Base-by-base conservation (phyloP, 2,329 filamentous ascomycete species). In the Fonsecaea nubica region DNA sequence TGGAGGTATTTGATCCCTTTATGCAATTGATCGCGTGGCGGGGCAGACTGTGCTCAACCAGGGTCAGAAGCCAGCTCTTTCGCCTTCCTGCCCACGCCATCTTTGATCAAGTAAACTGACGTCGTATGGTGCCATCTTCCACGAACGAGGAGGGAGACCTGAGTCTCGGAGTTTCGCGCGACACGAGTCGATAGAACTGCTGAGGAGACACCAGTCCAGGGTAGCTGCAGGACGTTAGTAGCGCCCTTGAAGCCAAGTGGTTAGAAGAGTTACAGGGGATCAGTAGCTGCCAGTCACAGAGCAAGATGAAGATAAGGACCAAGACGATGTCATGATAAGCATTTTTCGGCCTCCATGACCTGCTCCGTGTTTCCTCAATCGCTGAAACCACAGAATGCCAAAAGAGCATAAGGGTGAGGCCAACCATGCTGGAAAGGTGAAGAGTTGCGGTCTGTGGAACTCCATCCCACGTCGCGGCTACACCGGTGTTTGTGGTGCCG, bases 241-340 rank as follows among this genome's bases (percentile, higher is more conserved):
- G 13, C 48, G 35, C 1, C 25, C 15, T 53, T 53, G 42, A 53
- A 48, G 58, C 32, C 50, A 42, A 52, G 18, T 61, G 48, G 58
- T 38, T 40, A 32, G 45, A 38, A 33, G 5, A 15, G 3, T n/a
- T 5, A 42, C 40, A 40, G 40, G 40, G 15, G 13, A 30, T 18
- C 30, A 40, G 58, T 12, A 38, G 15, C 52, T 35, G 45, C 58
- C 33, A 53, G 5, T 61, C 42, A 32, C 42, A 21, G 48, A 40
- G 13, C 32, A 40, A n/a, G 45, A 53, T 40, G 32, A 2, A 38
- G 58, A 61, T 61, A 61, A 61, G 58, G 15, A 21, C 18, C 8
- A n/a, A 7, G 45, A 30, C 18, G 45, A 53, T 48, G 42, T 61
- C 33, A 48, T 53, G 58, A 61, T 61, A 61, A 61, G 58, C 58